Evolutionary conservation across 768 basidiomycete species (phyloP).

Genomic region (Suillus paluster): DNA sequence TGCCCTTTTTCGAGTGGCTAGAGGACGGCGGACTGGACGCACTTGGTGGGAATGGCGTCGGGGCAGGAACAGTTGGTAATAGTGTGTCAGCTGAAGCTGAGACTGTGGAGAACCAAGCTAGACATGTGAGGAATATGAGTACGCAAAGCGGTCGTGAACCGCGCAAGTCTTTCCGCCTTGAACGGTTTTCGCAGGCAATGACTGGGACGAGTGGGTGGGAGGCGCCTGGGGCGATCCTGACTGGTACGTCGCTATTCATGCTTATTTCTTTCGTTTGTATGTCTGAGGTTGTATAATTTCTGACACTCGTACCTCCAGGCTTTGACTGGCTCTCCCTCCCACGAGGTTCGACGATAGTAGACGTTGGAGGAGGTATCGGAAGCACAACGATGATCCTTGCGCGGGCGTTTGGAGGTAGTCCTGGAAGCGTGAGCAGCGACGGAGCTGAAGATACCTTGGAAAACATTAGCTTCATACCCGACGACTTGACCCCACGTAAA

Average conservation of each 20-base stretch:
- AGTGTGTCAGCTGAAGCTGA: background rate
- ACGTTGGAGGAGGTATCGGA: constrained; percentile 76
- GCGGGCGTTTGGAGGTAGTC: constrained; percentile 34
- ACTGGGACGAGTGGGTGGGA: constrained; percentile 74
- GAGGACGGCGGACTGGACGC: constrained; percentile 54
- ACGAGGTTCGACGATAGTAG: constrained; percentile 56
- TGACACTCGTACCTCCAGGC: constrained; percentile 38
- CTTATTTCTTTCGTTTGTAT: constrained; percentile 2
- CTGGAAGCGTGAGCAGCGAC: constrained; percentile 10
- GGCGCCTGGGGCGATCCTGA: constrained; percentile 59
- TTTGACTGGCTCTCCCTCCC: constrained; percentile 62
- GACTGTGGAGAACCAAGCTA: background rate
- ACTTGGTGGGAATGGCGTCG: constrained; percentile 25
- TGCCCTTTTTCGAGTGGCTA: constrained; percentile 74
- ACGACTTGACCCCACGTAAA: background rate
- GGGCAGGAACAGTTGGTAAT: constrained; percentile 11
- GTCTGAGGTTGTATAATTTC: background rate
- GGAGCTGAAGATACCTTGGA: constrained; percentile 1
- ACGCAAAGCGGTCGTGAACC: background rate
- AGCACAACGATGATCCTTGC: constrained; percentile 49
- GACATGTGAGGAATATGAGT: background rate
- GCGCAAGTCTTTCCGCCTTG: constrained; percentile 55
- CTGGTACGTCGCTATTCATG: constrained; percentile 47
- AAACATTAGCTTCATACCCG: background rate
- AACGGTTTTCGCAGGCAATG: constrained; percentile 80